A percentile compares a stretch with the other conserved stretches of the same genome.
phyloP scores from a whole-genome alignment of 1,284 basidiomycete species.

The Anthracocystis panici-leucophaei region DNA sequence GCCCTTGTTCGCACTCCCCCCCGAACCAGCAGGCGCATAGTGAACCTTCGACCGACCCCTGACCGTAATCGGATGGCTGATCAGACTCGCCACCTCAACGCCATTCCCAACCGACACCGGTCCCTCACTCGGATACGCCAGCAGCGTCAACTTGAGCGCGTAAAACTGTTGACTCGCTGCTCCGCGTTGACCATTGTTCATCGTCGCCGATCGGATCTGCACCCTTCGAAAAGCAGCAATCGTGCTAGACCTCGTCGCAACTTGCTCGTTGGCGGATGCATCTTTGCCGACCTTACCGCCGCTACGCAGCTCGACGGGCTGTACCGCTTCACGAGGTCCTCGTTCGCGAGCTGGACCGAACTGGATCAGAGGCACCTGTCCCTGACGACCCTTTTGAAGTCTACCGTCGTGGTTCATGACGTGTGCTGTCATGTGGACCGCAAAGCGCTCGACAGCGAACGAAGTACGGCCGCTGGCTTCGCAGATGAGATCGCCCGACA shows the following conservation, averaged over 20 bases:
- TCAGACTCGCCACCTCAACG: constrained; percentile 28
- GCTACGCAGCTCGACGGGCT: constrained; percentile 19
- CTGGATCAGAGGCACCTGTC: constrained; percentile 43
- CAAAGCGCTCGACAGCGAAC: constrained; percentile 25
- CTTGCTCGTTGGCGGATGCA: constrained; percentile 32
- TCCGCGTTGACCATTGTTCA: constrained; percentile 50
- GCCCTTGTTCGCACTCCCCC: neutral
- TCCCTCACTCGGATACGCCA: constrained; percentile 19
- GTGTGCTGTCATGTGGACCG: constrained; percentile 36
- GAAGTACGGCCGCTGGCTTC: neutral
- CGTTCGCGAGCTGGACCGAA: constrained; percentile 49
- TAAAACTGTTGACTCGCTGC: constrained; percentile 50
- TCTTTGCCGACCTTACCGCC: constrained; percentile 32
- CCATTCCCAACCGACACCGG: constrained; percentile 7
- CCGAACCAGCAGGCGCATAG: constrained; percentile 17
- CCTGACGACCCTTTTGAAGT: constrained; percentile 25
- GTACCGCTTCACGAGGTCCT: constrained; percentile 36
- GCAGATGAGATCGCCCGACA: constrained; percentile 18
- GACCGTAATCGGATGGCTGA: constrained; percentile 46
- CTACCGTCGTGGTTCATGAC: constrained; percentile 24
- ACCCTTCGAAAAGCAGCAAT: constrained; percentile 44
- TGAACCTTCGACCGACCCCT: constrained; percentile 49
- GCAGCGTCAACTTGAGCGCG: constrained; percentile 46
- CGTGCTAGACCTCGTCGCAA: constrained; percentile 11
- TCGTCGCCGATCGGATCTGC: constrained; percentile 52